Percentiles rank a stretch among this genome's conserved stretches.
Evolutionary conservation across 2,329 filamentous ascomycete genomes (phyloP).

Genomic region (Hymenoscyphus fraxineus): DNA sequence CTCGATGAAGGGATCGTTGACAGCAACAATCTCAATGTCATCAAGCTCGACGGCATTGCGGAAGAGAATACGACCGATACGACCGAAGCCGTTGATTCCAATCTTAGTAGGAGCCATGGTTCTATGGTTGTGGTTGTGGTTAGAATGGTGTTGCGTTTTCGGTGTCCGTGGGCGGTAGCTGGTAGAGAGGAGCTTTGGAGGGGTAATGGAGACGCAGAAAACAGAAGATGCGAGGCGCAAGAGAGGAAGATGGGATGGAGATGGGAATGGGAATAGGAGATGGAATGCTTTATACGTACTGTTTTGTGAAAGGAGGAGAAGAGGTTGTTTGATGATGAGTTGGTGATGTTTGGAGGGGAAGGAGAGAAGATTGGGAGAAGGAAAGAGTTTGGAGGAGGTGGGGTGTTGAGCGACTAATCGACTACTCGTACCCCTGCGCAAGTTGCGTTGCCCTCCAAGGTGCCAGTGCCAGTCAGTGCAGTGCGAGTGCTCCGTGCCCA

Average conservation of each 20-base stretch:
- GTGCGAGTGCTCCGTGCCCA: neutral
- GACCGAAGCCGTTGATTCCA: conserved; percentile 99
- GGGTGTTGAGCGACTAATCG: neutral
- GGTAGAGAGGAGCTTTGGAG: neutral
- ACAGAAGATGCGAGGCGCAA: neutral
- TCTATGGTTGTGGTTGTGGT: conserved; percentile 26
- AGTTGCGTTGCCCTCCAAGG: neutral
- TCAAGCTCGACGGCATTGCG: conserved; percentile 91
- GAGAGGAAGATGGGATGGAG: neutral
- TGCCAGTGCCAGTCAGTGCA: too few relatives aligned
- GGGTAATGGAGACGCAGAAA: neutral
- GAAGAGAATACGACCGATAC: conserved; percentile 99
- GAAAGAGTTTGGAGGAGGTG: conserved; percentile 3
- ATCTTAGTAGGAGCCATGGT: conserved; percentile 64
- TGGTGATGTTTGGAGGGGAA: neutral
- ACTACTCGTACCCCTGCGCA: neutral
- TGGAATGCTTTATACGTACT: conserved; percentile 20
- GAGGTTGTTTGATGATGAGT: conserved; percentile 11
- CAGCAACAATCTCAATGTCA: conserved; percentile 88
- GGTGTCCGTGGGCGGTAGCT: neutral
- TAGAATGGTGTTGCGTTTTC: conserved; percentile 9
- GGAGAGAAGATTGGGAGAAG: neutral
- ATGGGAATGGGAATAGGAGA: neutral
- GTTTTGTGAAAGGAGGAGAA: conserved; percentile 10
- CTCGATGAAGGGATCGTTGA: conserved; percentile 99